These are phyloP conservation scores for Coemansia sp. DNA, from an alignment of 192 early-diverging fungal genomes.

Conservation along the genomic window DNA sequence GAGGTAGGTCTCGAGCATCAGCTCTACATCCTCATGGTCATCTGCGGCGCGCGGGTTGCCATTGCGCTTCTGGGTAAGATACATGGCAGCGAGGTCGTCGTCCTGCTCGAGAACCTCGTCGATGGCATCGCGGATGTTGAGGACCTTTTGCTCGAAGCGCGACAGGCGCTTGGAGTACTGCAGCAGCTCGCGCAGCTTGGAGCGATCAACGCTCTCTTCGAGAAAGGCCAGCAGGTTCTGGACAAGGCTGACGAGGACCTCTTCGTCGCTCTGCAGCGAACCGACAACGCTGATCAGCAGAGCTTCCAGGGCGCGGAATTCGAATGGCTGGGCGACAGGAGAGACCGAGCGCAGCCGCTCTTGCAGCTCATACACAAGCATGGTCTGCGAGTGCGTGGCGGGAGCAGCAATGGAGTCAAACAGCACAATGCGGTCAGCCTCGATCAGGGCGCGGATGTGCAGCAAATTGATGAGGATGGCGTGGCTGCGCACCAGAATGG, in stretches of 20 bases:
- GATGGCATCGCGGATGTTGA: constrained; percentile 76
- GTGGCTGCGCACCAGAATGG: constrained; percentile 78
- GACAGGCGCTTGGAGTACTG: constrained; percentile 76
- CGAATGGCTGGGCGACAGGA: constrained; percentile 41
- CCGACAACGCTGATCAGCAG: constrained; percentile 74
- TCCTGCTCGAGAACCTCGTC: constrained; percentile 84
- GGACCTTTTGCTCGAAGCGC: constrained; percentile 77
- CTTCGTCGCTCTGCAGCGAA: constrained; percentile 69
- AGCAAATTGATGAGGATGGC: constrained; percentile 84
- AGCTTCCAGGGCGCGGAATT: constrained; percentile 77
- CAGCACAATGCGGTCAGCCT: constrained; percentile 76
- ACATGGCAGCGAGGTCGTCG: constrained; percentile 91
- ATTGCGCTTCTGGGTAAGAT: constrained; percentile 78
- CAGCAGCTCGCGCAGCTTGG: constrained; percentile 77
- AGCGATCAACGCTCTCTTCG: constrained; percentile 73
- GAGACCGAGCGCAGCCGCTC: constrained; percentile 61
- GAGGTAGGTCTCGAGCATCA: constrained; percentile 88
- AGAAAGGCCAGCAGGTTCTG: constrained; percentile 68
- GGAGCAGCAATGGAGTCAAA: constrained; percentile 73
- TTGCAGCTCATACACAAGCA: constrained; percentile 81
- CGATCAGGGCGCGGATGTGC: constrained; percentile 81
- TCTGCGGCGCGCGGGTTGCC: constrained; percentile 58
- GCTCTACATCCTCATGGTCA: constrained; percentile 89
- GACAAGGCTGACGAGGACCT: constrained; percentile 69
- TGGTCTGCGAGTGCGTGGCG: constrained; percentile 70